Evolutionary conservation across 768 basidiomycete species (phyloP), one percentile per base, ranked within the genome.

Genomic region (Crucibulum laeve): DNA sequence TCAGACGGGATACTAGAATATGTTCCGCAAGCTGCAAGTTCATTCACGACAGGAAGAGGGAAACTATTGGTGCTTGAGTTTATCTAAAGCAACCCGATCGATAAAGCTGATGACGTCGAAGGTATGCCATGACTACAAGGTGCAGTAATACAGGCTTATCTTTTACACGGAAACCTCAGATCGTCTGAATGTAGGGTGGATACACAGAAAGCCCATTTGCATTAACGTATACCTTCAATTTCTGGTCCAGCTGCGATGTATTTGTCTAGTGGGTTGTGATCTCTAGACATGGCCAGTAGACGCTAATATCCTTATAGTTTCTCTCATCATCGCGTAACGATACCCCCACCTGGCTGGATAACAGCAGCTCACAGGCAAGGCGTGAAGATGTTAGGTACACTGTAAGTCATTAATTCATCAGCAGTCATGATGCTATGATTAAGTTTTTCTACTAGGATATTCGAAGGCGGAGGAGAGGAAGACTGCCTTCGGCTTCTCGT

Each of bases 81-180:
- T n/a, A n/a, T n/a, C n/a, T n/a, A n/a, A n/a, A n/a, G n/a, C n/a
- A n/a, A n/a, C n/a, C n/a, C n/a, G n/a, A n/a, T n/a, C n/a, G n/a
- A n/a, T n/a, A n/a, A n/a, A n/a, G n/a, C n/a, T n/a, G n/a, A n/a
- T n/a, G n/a, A n/a, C n/a, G n/a, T n/a, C n/a, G n/a, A n/a, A n/a
- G 77, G 79, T 86, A 1, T 87, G 84, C 60, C 85, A 87, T 54
- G 85, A 88, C 61, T 87, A 84, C 63, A 86, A 87, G 74, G 85
- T 82, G 48, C n/a, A n/a, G n/a, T n/a, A n/a, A n/a, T 40, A 44
- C 21, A 25, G 1, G 17, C 15, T 17, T 42, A 30, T 33, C 23
- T 42, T 33, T 25, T 22, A 17, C 32, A 33, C 10, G n/a, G n/a
- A n/a, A n/a, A n/a, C n/a, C n/a, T n/a, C n/a, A n/a, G n/a, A 33